A percentile compares a stretch with the other conserved stretches of the same genome.
These are phyloP conservation scores for Chalaropsis ovoidea DNA, from an alignment of 2,329 filamentous ascomycete genomes.

Conservation along the genomic window DNA sequence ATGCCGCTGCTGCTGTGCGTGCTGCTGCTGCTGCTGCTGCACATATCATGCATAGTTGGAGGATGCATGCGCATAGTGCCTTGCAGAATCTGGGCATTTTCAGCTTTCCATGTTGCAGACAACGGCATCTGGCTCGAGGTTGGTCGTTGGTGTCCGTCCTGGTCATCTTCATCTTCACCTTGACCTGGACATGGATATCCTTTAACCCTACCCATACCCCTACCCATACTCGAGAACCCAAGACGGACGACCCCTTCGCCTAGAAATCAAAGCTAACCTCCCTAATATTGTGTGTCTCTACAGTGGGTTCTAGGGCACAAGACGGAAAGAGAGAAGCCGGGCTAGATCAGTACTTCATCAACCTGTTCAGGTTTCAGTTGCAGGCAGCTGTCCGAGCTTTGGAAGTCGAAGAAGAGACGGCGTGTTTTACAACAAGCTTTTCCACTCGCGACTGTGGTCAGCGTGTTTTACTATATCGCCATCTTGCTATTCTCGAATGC, in stretches of 20 bases:
- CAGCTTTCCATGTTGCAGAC: constrained; percentile 3
- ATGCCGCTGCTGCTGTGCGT: not conserved
- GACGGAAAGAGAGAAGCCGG: not conserved
- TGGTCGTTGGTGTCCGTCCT: not conserved
- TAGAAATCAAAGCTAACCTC: constrained; percentile 3
- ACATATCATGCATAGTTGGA: not conserved
- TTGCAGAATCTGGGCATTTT: constrained; percentile 10
- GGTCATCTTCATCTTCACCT: not conserved
- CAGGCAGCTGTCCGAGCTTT: not conserved
- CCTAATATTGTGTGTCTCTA: not conserved
- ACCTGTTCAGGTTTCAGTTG: not conserved
- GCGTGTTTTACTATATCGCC: not conserved
- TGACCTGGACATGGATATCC: not conserved
- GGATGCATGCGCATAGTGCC: constrained; percentile 17
- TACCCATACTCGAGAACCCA: not conserved
- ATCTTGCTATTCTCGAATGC: not conserved
- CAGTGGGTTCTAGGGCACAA: not conserved
- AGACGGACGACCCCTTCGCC: not conserved
- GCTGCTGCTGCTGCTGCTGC: not conserved
- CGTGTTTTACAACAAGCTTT: not conserved
- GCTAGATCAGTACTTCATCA: not conserved
- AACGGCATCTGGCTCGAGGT: not conserved
- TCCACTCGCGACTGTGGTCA: no score
- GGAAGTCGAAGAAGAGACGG: not conserved
- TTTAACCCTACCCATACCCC: not conserved